Evolutionary conservation across 306 rosid species (phyloP), one percentile per base, ranked within the genome.

Genomic region (Cicer judaicum): DNA sequence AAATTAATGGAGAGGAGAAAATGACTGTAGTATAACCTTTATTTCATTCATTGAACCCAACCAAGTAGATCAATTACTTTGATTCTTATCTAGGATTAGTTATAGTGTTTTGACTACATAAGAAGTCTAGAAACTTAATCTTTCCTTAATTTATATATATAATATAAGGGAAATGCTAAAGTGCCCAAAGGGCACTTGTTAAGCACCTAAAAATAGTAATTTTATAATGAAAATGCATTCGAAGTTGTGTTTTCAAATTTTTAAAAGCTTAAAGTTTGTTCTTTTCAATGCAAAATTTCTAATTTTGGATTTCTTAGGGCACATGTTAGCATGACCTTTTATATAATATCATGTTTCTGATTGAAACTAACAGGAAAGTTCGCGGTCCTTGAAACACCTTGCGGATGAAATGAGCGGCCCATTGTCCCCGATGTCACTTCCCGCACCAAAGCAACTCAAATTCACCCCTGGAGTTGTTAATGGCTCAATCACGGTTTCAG

Each of bases 391-490:
- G 72, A 91, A 91, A 85, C 94, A 91, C 84, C 85, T 83, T 10
- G 90, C 81, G 14, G 92, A 89, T 77, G 94, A 87, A 83, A 80
- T 80, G 83, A 84, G 86, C 66, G 88, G 87, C 72, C 88, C 92
- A 40, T 64, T 87, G 80, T 91, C 91, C 48, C 88, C 93, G 64
- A 78, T 84, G 83, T 89, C 87, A 8, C 88, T 87, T 76, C 97
- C 91, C 11, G 89, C 91, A 53, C 92, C 94, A 57, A 91, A 91
- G 86, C 97, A 87, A 83, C 97, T 91, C 83, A 89, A 86, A 80
- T 89, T 87, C 81, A 87, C 92, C 57, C 89, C 97, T 65, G 97
- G 97, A 56, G 77, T 89, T 73, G 94, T 86, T 73, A 91, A 85
- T 69, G 88, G 92, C 50, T 84, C 87, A 21, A 74, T 63, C 66